Evolutionary conservation across 768 basidiomycete genomes (phyloP), one percentile per base, ranked within the genome.

Genomic region (Mycena alexandri): DNA sequence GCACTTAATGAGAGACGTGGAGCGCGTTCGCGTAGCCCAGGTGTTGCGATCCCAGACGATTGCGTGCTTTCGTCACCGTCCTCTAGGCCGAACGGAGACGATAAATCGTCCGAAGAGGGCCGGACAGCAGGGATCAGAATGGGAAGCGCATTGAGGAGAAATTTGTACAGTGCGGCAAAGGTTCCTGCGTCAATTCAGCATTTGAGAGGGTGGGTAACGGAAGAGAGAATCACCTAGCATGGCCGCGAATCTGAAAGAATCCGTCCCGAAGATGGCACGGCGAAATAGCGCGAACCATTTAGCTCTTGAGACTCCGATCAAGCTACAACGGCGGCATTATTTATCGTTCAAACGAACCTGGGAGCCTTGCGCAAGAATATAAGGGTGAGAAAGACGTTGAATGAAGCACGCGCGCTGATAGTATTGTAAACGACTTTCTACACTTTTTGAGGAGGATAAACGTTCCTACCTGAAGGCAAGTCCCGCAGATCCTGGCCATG

Each of bases 201-300:
- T 77, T 95, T 55, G 29, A 58, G 42, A 43, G 55, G 94, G 42
- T 9, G 29, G 29, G 53, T 43, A 9, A 66, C 61, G 1, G 19
- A 21, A 42, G 21, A 36, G 24, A 21, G 19, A 76, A 76, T 48
- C 68, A 90, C 94, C 95, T 36, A 98, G 82, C 94, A 96, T 96
- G 0, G 90, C 89, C 7, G 90, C 93, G 70, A 97, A 96, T 21
- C 96, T 83, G 74, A 92, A 86, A 0, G 93, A 90, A 74, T 98
- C 96, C 41, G 82, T 68, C 0, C 95, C 95, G 70, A 98, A 93
- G 51, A 97, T 81, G 0, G 95, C 96, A 80, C 88, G 93, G 4
- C 91, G 87, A 54, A 98, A 83, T 33, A 95, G 76, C 5, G 86
- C 78, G 10, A 92, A 78, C 9, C 92, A 61, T 29, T 61, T 52